Base-by-base conservation (phyloP, 306 rosid species). In the Cicer pinnatifidum region DNA sequence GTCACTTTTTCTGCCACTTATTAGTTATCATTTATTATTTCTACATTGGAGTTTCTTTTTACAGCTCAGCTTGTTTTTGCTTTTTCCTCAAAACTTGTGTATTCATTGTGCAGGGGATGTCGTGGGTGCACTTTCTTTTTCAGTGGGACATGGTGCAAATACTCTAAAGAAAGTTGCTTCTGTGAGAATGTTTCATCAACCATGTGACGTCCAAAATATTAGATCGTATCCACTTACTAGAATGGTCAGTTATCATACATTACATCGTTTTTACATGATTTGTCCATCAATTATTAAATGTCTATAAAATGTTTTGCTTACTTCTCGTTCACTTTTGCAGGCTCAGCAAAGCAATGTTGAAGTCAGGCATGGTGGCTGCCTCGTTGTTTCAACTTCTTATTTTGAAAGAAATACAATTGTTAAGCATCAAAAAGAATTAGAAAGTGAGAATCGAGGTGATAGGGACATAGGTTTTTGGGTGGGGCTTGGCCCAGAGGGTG, bases 381-480 rank as follows among this genome's bases (percentile, higher is more conserved):
- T 94, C 70, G 33, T 83, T 58, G 90, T 84, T 78, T 88, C 97
- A 70, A 91, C 91, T 75, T 82, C 89, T 43, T 94, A 88, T 84
- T 91, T 89, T 80, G 99, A 94, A 87, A 87, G 95, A 81, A 87
- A 86, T 76, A 81, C 83, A 75, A 82, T 90, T 85, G 86, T 86
- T 48, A 87, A 83, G 61, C 74, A 83, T 80, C 90, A 88, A 83
- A 87, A 79, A 54, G 96, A 88, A 81, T 35, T 43, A 45, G 83
- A 60, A 71, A 76, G 81, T 69, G 87, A 85, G 52, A 71, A 75
- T 40, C 23, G 23, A 67, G 52, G 8, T 40, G 92, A 88, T 80
- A 86, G 89, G 81, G 99, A 91, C 73, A 67, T 73, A 58, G 99
- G 99, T 38, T 94, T 94, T 76, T 88, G 89, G 92, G 81, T 94